Percentiles rank a stretch among this genome's conserved stretches.
Evolutionary conservation across 441 rosid species (phyloP).

Genomic region (Flueggea neowawraea): DNA sequence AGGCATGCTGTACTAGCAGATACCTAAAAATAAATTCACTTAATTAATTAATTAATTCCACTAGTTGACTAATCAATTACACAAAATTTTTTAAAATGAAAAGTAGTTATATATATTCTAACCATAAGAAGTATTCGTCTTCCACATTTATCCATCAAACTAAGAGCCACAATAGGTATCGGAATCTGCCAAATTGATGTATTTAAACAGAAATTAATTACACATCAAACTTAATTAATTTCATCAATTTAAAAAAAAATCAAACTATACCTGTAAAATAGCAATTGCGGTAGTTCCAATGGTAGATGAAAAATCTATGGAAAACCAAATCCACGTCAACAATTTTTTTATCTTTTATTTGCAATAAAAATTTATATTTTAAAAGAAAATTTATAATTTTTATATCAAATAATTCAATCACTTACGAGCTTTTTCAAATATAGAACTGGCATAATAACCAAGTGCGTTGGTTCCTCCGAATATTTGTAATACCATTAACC

Average conservation of each 20-base stretch:
- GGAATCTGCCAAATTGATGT: slow-evolving; percentile 36
- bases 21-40: slow-evolving; percentile 24
- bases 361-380: neutral
- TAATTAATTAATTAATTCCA: neutral
- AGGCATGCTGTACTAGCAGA: slow-evolving; percentile 39
- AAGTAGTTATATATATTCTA: neutral
- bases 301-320: slow-evolving; percentile 35
- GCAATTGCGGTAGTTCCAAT: slow-evolving; percentile 33
- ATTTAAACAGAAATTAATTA: neutral
- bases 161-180: slow-evolving; percentile 18
- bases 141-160: slow-evolving; percentile 50
- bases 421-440: slow-evolving; percentile 50
- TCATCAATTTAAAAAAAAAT: neutral
- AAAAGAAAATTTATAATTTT: neutral
- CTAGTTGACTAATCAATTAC: too few species aligned
- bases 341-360: neutral
- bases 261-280: slow-evolving; percentile 30
- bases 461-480: slow-evolving; percentile 45
- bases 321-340: neutral
- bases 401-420: neutral
- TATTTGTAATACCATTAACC: slow-evolving; percentile 51
- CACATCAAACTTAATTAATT: neutral
- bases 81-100: neutral
- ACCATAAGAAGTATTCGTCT: slow-evolving; percentile 58
- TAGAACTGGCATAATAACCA: slow-evolving; percentile 38